phyloP scores from a whole-genome alignment of 2,329 filamentous ascomycete genomes.

The Aspergillus versicolor region DNA sequence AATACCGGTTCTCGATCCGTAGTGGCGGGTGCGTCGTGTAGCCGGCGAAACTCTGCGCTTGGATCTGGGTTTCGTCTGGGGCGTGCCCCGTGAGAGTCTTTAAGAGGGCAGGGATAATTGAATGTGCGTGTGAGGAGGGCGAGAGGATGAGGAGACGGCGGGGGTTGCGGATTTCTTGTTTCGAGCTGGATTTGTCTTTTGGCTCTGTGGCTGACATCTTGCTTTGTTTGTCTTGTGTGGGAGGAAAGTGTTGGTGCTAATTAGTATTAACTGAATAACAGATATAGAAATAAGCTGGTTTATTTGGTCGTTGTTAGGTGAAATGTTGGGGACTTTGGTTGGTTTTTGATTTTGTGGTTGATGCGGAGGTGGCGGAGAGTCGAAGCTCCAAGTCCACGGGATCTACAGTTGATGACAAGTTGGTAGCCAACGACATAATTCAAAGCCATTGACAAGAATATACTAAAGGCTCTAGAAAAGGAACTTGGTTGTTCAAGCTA shows the following conservation, averaged over 20 bases:
- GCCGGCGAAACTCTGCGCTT: slow-evolving; percentile 41
- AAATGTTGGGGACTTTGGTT: not conserved
- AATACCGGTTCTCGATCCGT: slow-evolving; percentile 44
- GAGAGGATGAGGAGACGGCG: slow-evolving; percentile 44
- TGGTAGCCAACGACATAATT: no score
- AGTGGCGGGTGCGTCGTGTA: slow-evolving; percentile 48
- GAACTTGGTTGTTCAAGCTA: not conserved
- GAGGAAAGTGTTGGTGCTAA: not conserved
- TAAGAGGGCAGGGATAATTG: slow-evolving; percentile 38
- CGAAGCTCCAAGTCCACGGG: slow-evolving; percentile 9
- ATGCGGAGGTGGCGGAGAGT: slow-evolving; percentile 9
- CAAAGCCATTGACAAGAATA: not conserved
- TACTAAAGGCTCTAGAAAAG: not conserved
- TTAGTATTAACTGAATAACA: not conserved
- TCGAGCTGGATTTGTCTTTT: slow-evolving; percentile 3
- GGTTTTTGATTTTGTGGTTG: slow-evolving; percentile 2
- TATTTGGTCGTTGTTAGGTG: not conserved
- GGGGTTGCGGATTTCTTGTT: slow-evolving; percentile 33
- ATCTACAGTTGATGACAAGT: not conserved
- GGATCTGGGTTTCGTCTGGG: slow-evolving; percentile 20
- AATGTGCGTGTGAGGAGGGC: slow-evolving; percentile 34
- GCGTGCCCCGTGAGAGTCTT: slow-evolving; percentile 36
- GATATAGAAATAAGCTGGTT: not conserved
- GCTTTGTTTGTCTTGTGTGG: not conserved
- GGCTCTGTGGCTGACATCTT: not conserved